phyloP scores from a whole-genome alignment of 805 yeast species.

The Candida chauliodis region DNA sequence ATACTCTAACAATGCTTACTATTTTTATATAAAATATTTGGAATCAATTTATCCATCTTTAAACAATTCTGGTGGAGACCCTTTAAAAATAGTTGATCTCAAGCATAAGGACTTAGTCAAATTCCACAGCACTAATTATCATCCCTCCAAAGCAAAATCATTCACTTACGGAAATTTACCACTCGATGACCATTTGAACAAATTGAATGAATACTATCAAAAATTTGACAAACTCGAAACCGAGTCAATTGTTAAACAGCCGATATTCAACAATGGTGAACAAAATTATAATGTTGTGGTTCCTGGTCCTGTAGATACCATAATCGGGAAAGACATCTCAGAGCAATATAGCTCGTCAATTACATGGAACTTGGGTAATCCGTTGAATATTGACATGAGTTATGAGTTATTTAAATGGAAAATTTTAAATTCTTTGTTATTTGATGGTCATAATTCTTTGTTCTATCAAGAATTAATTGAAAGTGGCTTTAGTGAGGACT shows the following conservation, averaged over 20 bases:
- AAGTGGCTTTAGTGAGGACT: constrained; percentile 79
- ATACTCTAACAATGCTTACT: constrained; percentile 81
- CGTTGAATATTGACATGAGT: constrained; percentile 47
- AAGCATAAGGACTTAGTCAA: constrained; percentile 70
- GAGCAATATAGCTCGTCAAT: constrained; percentile 76
- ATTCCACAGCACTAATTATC: constrained; percentile 75
- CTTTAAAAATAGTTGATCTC: constrained; percentile 69
- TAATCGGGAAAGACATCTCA: constrained; percentile 53
- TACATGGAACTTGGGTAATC: constrained; percentile 84
- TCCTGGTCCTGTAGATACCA: constrained; percentile 72
- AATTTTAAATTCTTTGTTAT: constrained; percentile 63
- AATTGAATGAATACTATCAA: constrained; percentile 48
- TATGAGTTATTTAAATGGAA: constrained; percentile 73
- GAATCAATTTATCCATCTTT: constrained; percentile 80
- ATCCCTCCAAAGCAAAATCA: constrained; percentile 84
- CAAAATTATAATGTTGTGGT: constrained; percentile 27
- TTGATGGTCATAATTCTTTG: constrained; percentile 92
- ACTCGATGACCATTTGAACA: constrained; percentile 54
- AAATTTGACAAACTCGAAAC: constrained; percentile 50
- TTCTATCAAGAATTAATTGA: constrained; percentile 85
- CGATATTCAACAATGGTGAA: constrained; percentile 32
- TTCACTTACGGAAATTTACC: constrained; percentile 85
- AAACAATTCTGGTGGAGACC: constrained; percentile 94
- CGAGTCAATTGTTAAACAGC: constrained; percentile 34
- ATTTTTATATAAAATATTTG: constrained; percentile 79